Percentiles rank a stretch among this genome's conserved stretches.
phyloP scores from a whole-genome alignment of 768 basidiomycete genomes.

The Lactarius pseudohatsudake region DNA sequence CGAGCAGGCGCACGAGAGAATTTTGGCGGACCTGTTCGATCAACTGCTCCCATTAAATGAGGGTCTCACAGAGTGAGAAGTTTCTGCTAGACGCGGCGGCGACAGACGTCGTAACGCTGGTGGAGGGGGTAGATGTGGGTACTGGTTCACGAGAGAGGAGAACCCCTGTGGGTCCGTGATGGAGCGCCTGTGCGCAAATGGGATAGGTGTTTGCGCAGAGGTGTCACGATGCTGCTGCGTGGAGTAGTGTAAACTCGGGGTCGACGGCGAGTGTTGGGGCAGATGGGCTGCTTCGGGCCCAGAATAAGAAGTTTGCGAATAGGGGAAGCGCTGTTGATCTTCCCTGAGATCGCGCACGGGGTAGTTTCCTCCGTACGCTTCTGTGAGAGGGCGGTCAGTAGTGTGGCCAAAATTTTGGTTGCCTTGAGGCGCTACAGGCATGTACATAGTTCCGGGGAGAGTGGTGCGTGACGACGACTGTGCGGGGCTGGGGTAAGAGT shows the following conservation, averaged over 20 bases:
- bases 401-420: constrained; percentile 48
- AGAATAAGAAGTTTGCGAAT: constrained; percentile 50
- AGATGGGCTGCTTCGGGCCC: constrained; percentile 26
- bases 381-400: constrained; percentile 50
- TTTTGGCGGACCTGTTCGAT: neutral
- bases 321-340: constrained; percentile 53
- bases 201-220: constrained; percentile 41
- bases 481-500: constrained; percentile 27
- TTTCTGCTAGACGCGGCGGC: constrained; percentile 25
- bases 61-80: constrained; percentile 26
- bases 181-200: constrained; percentile 57
- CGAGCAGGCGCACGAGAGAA: neutral
- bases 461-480: constrained; percentile 43
- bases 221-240: constrained; percentile 34
- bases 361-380: constrained; percentile 48
- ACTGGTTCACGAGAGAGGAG: constrained; percentile 46
- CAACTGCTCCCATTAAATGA: constrained; percentile 22
- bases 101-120: constrained; percentile 36
- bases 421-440: constrained; percentile 24
- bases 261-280: constrained; percentile 35
- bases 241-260: constrained; percentile 36
- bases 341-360: constrained; percentile 48
- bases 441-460: constrained; percentile 45
- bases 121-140: constrained; percentile 51
- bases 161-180: constrained; percentile 54